A percentile compares a stretch with the other conserved stretches of the same genome.
These are phyloP conservation scores for Aspergillus chevalieri DNA, from an alignment of 2,329 filamentous ascomycete species.

Conservation along the genomic window DNA sequence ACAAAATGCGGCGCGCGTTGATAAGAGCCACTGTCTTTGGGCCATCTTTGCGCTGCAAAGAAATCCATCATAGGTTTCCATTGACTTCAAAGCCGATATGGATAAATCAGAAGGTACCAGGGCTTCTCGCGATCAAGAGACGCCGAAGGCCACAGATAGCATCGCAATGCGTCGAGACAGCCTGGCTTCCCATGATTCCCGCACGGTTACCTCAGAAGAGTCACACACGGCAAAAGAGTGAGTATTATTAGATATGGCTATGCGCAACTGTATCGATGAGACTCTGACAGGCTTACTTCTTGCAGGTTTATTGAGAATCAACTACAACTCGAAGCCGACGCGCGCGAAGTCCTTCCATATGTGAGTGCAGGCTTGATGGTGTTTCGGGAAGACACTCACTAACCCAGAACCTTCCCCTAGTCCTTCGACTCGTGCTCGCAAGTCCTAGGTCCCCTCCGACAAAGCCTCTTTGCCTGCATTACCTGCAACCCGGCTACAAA, in stretches of 20 bases:
- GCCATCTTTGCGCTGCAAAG: background rate
- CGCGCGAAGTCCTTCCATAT: conserved; percentile 89
- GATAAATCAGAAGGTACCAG: conserved; percentile 9
- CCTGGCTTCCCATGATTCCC: conserved; percentile 53
- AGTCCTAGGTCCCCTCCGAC: conserved; percentile 78
- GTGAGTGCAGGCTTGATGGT: conserved; percentile 44
- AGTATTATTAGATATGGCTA: conserved; percentile 3
- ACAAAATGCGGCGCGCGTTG: conserved; percentile 14
- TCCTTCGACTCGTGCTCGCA: conserved; percentile 92
- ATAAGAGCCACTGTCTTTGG: background rate
- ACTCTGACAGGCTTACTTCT: background rate
- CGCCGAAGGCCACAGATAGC: conserved; percentile 7
- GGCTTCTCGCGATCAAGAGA: conserved; percentile 8
- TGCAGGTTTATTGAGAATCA: conserved; percentile 79
- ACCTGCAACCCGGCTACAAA: conserved; percentile 81
- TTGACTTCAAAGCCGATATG: conserved; percentile 12
- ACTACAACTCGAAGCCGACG: conserved; percentile 86
- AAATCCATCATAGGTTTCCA: background rate
- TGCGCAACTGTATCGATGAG: background rate
- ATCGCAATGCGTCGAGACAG: conserved; percentile 28
- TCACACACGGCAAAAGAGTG: conserved; percentile 71
- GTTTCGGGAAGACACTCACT: conserved; percentile 2
- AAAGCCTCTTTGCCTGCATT: conserved; percentile 84
- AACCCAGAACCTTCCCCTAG: conserved; percentile 39
- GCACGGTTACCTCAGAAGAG: conserved; percentile 57